Evolutionary conservation across 208 protist species (phyloP).

Genomic region (Trypanosoma cruzi): DNA sequence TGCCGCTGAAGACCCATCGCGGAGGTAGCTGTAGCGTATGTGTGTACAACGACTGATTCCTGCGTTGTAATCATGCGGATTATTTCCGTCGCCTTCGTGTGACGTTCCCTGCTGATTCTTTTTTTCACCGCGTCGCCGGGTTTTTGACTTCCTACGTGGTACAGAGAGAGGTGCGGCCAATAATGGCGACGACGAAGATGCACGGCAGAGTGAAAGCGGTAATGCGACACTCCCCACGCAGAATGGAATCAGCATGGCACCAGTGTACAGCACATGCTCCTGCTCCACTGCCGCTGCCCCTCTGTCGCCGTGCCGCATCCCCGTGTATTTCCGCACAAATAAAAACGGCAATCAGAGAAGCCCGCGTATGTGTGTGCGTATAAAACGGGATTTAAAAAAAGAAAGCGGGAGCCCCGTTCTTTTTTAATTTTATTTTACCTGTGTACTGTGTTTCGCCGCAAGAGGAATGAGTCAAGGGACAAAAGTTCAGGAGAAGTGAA

Average conservation of each 20-base stretch:
- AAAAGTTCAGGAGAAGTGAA: not conserved
- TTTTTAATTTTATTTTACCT: not conserved
- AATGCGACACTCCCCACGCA: constrained; percentile 34
- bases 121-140: not conserved
- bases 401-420: not conserved
- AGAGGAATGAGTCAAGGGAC: constrained; percentile 2
- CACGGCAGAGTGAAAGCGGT: constrained; percentile 20
- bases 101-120: not conserved
- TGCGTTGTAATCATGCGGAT: constrained; percentile 25
- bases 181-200: constrained; percentile 3
- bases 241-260: constrained; percentile 59
- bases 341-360: constrained; percentile 19
- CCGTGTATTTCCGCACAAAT: not conserved
- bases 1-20: constrained; percentile 52
- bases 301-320: not conserved
- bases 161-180: not conserved
- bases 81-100: not conserved
- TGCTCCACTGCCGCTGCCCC: constrained; percentile 6
- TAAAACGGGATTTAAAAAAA: not conserved
- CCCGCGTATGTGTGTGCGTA: not conserved
- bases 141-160: not conserved
- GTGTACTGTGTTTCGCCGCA: not conserved
- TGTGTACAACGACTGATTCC: constrained; percentile 63
- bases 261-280: constrained; percentile 55
- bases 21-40: constrained; percentile 76